Percentiles rank a stretch among this genome's conserved stretches.
Evolutionary conservation across 768 basidiomycete genomes (phyloP).

Genomic region (Auricularia sp.): DNA sequence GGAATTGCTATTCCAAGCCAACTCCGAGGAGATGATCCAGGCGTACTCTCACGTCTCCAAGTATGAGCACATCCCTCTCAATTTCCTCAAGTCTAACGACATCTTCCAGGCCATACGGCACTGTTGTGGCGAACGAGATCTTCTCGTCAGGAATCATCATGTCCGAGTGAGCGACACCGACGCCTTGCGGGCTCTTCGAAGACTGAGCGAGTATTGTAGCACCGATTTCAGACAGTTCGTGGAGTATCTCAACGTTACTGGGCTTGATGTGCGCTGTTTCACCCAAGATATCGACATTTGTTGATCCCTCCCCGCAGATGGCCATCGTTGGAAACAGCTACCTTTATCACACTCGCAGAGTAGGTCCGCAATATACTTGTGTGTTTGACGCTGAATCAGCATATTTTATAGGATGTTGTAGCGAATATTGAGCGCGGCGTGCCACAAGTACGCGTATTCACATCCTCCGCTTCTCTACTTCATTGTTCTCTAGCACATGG

Average conservation of each 20-base stretch:
- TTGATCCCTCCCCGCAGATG: conserved; percentile 41
- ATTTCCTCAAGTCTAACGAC: neutral
- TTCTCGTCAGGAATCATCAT: conserved; percentile 86
- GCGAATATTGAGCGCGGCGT: conserved; percentile 80
- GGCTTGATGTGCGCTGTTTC: conserved; percentile 59
- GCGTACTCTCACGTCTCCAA: conserved; percentile 80
- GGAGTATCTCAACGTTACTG: conserved; percentile 79
- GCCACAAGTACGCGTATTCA: no score
- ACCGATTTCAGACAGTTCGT: conserved; percentile 96
- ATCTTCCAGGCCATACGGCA: conserved; percentile 62
- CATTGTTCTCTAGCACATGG: no score
- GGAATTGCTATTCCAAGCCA: conserved; percentile 91
- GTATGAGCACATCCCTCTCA: conserved; percentile 22
- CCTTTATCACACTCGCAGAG: conserved; percentile 78
- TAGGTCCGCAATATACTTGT: no score
- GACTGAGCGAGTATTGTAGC: conserved; percentile 28
- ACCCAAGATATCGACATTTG: neutral
- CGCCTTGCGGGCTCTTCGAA: neutral
- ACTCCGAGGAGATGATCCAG: conserved; percentile 87
- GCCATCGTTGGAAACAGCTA: conserved; percentile 89
- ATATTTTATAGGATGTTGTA: conserved; percentile 48
- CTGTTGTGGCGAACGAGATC: conserved; percentile 81
- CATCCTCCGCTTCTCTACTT: no score
- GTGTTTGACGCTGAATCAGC: no score
- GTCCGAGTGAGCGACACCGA: conserved; percentile 54